Conservation (phyloP, 108 stramenopile genomes). For the Conticribra weissflogii region DNA sequence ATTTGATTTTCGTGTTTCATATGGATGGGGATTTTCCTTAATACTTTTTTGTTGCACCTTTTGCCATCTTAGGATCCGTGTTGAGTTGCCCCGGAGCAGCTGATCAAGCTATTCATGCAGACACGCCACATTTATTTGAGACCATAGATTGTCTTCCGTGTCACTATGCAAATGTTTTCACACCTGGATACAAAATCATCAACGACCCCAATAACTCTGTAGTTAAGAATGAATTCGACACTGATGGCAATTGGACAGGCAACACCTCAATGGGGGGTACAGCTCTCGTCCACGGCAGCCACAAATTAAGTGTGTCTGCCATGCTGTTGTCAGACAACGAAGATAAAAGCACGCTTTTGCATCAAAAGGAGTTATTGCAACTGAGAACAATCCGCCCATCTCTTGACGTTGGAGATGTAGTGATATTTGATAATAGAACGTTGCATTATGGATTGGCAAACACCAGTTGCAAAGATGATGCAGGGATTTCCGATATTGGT, state of each 20-base stretch:
- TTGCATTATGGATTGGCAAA: conserved; percentile 90
- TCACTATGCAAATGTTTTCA: conserved; percentile 87
- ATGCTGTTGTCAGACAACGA: conserved; percentile 34
- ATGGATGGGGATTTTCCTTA: no score
- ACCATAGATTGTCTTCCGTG: conserved; percentile 67
- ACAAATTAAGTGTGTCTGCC: conserved; percentile 67
- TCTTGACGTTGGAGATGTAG: conserved; percentile 76
- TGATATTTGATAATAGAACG: conserved; percentile 85
- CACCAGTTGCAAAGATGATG: conserved; percentile 39
- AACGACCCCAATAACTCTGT: conserved; percentile 22
- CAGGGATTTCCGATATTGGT: conserved; percentile 29
- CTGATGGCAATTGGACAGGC: conserved; percentile 48
- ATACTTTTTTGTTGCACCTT: no score
- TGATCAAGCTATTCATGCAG: conserved; percentile 91
- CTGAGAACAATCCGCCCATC: conserved; percentile 70
- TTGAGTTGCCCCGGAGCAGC: conserved; percentile 76
- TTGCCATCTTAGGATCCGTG: conserved; percentile 78
- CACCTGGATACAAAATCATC: conserved; percentile 49
- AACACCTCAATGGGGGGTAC: conserved; percentile 73
- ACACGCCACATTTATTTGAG: conserved; percentile 88
- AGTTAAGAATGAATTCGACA: conserved; percentile 28
- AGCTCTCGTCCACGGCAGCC: conserved; percentile 80
- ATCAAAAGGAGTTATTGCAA: conserved; percentile 35
- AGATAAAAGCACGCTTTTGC: neutral
- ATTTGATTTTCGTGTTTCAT: no score